Evolutionary conservation across 345 rosid species (phyloP).

Genomic region (Draba incana): DNA sequence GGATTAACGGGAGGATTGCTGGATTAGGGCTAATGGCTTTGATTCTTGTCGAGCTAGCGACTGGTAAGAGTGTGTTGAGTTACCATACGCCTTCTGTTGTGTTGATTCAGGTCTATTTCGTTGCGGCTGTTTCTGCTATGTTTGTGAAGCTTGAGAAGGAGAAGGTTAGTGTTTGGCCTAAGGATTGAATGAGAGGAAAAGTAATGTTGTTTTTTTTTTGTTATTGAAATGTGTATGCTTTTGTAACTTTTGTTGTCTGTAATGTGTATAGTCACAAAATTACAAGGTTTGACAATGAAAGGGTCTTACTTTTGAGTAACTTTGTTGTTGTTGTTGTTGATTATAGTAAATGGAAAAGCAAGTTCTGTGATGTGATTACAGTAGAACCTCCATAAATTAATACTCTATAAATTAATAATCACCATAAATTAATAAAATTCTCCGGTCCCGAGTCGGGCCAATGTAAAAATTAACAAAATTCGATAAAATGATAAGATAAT

Average conservation of each 20-base stretch:
- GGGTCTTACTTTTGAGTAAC: slow-evolving; percentile 19
- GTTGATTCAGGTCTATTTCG: slow-evolving; percentile 68
- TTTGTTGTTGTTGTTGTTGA: too few species aligned
- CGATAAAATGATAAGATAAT: too few species aligned
- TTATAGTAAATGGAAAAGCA: not conserved
- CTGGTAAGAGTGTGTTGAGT: slow-evolving; percentile 79
- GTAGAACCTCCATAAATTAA: too few species aligned
- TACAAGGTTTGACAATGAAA: slow-evolving; percentile 22
- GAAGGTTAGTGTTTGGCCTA: slow-evolving; percentile 77
- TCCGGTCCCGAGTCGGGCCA: too few species aligned
- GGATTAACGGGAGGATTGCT: too few species aligned
- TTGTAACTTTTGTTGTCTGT: slow-evolving; percentile 19
- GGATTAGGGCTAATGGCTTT: slow-evolving; percentile 72
- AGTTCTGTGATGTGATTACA: not conserved
- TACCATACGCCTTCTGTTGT: slow-evolving; percentile 81
- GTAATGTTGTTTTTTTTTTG: slow-evolving; percentile 6
- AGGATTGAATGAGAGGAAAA: slow-evolving; percentile 27
- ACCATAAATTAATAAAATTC: too few species aligned
- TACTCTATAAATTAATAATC: too few species aligned
- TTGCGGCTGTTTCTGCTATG: slow-evolving; percentile 73
- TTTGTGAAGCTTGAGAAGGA: slow-evolving; percentile 74
- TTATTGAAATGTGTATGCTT: slow-evolving; percentile 30
- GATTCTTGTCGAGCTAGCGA: slow-evolving; percentile 81
- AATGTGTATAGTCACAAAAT: slow-evolving; percentile 12
- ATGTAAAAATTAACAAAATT: too few species aligned